A percentile compares a stretch with the other conserved stretches of the same genome.
Evolutionary conservation across 768 basidiomycete species (phyloP).

Genomic region (Strobilomyces dryophilus): DNA sequence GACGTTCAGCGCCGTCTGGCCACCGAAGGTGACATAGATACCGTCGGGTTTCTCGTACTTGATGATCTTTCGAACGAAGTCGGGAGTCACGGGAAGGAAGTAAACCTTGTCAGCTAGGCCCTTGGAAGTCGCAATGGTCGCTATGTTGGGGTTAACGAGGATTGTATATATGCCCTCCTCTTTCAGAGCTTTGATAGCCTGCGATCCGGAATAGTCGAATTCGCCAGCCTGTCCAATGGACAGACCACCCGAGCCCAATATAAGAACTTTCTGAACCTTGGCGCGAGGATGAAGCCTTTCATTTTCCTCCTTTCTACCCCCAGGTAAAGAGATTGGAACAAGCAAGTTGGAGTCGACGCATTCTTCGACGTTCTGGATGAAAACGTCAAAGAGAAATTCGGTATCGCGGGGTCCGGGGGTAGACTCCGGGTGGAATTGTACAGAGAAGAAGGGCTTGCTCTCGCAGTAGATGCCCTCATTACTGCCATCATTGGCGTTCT

Average conservation of each 20-base stretch:
- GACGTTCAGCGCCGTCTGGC: conserved; percentile 95
- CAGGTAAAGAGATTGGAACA: conserved; percentile 63
- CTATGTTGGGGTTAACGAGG: conserved; percentile 98
- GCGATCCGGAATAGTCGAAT: conserved; percentile 99
- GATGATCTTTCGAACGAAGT: conserved; percentile 97
- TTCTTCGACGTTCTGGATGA: conserved; percentile 82
- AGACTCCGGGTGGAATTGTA: conserved; percentile 98
- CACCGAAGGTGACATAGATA: conserved; percentile 98
- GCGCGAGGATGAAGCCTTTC: conserved; percentile 64
- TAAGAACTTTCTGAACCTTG: conserved; percentile 88
- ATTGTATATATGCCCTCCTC: conserved; percentile 99
- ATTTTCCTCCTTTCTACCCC: conserved; percentile 82
- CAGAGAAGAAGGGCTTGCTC: conserved; percentile 94
- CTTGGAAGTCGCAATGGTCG: conserved; percentile 95
- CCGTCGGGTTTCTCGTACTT: conserved; percentile 98
- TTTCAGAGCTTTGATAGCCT: conserved; percentile 98
- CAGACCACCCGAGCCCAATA: conserved; percentile 94
- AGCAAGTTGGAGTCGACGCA: conserved; percentile 56
- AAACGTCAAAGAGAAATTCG: conserved; percentile 97
- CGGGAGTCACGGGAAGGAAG: conserved; percentile 97
- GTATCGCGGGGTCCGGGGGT: conserved; percentile 97
- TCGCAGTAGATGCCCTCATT: conserved; percentile 97
- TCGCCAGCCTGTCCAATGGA: conserved; percentile 99
- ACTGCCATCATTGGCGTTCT: conserved; percentile 94
- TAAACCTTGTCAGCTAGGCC: conserved; percentile 99